Evolutionary conservation across 75 land plant species (phyloP), one percentile per base, ranked within the genome.

Genomic region (Pseudotsuga menziesii): DNA sequence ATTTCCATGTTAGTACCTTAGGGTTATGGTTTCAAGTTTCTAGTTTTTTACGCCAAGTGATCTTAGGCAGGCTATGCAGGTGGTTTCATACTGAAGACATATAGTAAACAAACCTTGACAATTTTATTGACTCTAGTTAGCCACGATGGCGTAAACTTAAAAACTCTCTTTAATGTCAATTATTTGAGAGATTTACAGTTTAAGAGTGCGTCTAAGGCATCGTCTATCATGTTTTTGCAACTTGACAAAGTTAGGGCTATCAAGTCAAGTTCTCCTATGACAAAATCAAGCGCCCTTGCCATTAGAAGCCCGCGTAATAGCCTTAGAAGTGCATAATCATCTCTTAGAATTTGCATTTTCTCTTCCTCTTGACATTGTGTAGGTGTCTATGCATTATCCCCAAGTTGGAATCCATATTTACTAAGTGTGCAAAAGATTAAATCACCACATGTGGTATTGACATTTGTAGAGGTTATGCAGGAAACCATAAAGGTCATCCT

Each of bases 371-470:
- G 22, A 59, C 22, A 4, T 13, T 11, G 19, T 5, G 55, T 20
- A 41, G 19, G 44, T 39, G 27, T 36, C 20, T 57, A 17, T 54
- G 57, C 56, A 56, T 29, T 71, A 57, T 74, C 20, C 20, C 64
- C 9, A 9, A n/a, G 48, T 39, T 15, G 3, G 27, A 77, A 62
- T 11, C 74, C 73, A 4, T 15, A 2, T 5, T 78, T 64, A 27
- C 77, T 75, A 57, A 82, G 67, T 23, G 91, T 35, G 77, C 76
- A 93, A 76, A 78, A 96, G 52, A 96, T 66, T 56, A 96, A 91
- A 74, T 96, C 97, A 19, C 98, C 94, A 36, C 80, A 76, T 29
- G 86, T 78, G 75, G 93, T 76, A 26, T 94, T 97, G 54, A 89
- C 64, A 6, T 85, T 78, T 3, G 60, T 25, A 93, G 78, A 17